Evolutionary conservation across 169 alveolate genomes (phyloP).

Genomic region (Perkinsus olseni): DNA sequence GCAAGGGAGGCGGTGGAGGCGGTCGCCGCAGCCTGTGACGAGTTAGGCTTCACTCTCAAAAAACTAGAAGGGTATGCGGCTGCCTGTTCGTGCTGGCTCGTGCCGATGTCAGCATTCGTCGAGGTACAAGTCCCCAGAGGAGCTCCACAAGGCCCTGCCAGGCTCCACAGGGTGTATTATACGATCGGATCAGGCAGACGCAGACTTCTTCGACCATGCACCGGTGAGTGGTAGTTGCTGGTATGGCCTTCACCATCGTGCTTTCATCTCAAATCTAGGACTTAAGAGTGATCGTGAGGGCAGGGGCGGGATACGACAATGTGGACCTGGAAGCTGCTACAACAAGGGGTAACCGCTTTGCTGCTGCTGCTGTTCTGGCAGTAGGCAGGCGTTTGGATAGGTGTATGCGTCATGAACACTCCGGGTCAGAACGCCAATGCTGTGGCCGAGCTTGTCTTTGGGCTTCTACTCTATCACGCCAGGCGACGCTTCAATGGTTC

Average conservation of each 20-base stretch:
- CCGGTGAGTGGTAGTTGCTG: not conserved
- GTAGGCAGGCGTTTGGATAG: not conserved
- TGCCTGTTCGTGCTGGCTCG: not conserved
- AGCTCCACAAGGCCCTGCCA: not conserved
- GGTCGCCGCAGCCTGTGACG: not conserved
- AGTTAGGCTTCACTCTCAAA: not conserved
- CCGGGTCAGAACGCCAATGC: slow-evolving; percentile 68
- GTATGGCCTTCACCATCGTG: not conserved
- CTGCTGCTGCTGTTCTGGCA: not conserved
- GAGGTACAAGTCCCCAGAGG: not conserved
- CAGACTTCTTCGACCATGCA: not conserved
- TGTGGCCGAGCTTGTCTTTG: slow-evolving; percentile 61
- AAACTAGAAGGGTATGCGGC: not conserved
- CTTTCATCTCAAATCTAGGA: not conserved
- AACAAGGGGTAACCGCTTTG: slow-evolving; percentile 22
- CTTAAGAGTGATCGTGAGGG: slow-evolving; percentile 36
- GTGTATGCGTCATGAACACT: slow-evolving; percentile 50
- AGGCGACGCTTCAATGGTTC: slow-evolving; percentile 24
- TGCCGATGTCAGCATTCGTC: not conserved
- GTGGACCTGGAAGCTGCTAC: slow-evolving; percentile 45
- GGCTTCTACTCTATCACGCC: slow-evolving; percentile 43
- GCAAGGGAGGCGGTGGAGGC: not conserved
- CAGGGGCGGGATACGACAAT: slow-evolving; percentile 64
- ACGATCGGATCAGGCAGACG: not conserved
- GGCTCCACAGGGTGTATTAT: not conserved